Evolutionary conservation across 1,284 basidiomycete species (phyloP).

Genomic region (Sanguinoderma infundibulare): DNA sequence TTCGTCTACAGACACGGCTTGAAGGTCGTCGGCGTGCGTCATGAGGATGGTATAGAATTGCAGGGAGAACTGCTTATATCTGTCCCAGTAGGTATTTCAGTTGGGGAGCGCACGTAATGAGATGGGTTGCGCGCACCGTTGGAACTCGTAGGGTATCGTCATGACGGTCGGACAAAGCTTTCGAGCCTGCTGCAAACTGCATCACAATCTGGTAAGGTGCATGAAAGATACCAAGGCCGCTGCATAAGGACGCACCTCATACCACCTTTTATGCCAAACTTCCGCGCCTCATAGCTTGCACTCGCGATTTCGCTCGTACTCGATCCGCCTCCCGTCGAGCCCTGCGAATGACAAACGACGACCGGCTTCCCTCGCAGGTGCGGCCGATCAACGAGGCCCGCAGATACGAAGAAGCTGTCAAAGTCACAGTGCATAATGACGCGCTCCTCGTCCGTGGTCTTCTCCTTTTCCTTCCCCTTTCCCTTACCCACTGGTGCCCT

Average conservation of each 20-base stretch:
- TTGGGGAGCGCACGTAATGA: neutral
- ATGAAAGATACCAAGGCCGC: neutral
- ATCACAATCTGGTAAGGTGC: neutral
- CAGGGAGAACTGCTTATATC: slow-evolving; percentile 83
- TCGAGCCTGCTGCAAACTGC: slow-evolving; percentile 82
- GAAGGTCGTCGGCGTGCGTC: slow-evolving; percentile 86
- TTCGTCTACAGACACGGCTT: slow-evolving; percentile 97
- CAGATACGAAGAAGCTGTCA: slow-evolving; percentile 96
- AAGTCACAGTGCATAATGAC: slow-evolving; percentile 96
- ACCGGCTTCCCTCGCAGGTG: slow-evolving; percentile 85
- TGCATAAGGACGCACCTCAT: slow-evolving; percentile 68
- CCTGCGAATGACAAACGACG: slow-evolving; percentile 95
- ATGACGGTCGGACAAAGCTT: slow-evolving; percentile 74
- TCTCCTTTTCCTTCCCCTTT: slow-evolving; percentile 61
- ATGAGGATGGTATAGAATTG: slow-evolving; percentile 94
- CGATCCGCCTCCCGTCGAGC: slow-evolving; percentile 61
- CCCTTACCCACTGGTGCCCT: slow-evolving; percentile 45
- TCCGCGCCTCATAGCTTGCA: slow-evolving; percentile 91
- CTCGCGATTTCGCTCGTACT: slow-evolving; percentile 96
- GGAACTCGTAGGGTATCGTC: slow-evolving; percentile 93
- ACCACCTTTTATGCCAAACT: slow-evolving; percentile 89
- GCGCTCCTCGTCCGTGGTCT: slow-evolving; percentile 48
- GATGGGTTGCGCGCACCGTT: slow-evolving; percentile 57
- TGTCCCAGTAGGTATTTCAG: slow-evolving; percentile 34
- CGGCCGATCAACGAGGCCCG: slow-evolving; percentile 79